Conservation (phyloP, 768 basidiomycete genomes). For the Dacryopinax spathularia region DNA sequence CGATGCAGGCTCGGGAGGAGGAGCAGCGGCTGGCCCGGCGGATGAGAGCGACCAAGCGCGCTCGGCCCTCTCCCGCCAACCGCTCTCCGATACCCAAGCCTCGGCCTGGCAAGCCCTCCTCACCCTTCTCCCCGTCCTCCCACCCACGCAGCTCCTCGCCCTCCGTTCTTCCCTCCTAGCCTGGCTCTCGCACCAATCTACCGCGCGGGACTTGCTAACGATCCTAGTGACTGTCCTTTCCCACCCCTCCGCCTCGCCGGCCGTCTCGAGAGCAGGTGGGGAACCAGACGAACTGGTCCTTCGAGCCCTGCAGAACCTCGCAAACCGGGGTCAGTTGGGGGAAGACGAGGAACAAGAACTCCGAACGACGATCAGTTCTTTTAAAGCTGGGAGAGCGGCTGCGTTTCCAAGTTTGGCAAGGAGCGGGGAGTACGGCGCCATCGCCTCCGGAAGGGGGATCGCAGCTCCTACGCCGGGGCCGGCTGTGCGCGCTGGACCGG, state of each 20-base stretch:
- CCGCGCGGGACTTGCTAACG: not conserved
- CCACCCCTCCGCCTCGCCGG: not conserved
- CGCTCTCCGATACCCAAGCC: not conserved
- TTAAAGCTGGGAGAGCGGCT: not conserved
- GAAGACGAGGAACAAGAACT: not conserved
- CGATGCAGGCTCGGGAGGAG: conserved; percentile 17
- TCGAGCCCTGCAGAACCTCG: not conserved
- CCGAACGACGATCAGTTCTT: not conserved
- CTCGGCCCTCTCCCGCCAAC: not conserved
- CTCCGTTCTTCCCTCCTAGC: not conserved
- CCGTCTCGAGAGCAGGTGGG: not conserved
- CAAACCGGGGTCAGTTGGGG: not conserved
- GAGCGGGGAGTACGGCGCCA: conserved; percentile 16
- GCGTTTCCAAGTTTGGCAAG: conserved; percentile 26
- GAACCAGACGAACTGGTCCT: not conserved
- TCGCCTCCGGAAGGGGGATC: conserved; percentile 5
- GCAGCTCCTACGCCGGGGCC: conserved; percentile 50
- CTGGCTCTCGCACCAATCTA: not conserved
- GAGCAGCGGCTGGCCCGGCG: too few relatives aligned
- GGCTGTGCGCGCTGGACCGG: conserved; percentile 57
- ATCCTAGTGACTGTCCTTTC: not conserved
- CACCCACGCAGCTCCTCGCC: not conserved
- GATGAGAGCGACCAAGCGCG: too few relatives aligned
- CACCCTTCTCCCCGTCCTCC: not conserved
- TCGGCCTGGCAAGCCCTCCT: not conserved